Base-by-base conservation (phyloP, 805 yeast genomes). In the Millerozyma miso region DNA sequence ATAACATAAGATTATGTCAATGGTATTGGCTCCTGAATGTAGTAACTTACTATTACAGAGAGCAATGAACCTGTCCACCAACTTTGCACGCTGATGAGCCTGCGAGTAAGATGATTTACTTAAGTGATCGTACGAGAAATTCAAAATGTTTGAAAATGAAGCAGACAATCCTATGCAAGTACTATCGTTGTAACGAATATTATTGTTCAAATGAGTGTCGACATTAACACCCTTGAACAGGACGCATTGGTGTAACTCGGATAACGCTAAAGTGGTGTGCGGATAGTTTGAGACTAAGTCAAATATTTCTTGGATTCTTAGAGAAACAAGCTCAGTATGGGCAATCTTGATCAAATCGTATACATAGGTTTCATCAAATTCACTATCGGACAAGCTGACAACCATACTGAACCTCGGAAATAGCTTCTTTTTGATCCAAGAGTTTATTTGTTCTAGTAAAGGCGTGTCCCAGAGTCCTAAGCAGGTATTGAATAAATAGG, bases 11-110 rank as follows among this genome's bases (percentile, higher is more conserved):
- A 91, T 75, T 5, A 88, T 80, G 39, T 82, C 87, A 3, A 74
- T 73, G 0, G 98, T 91, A 50, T 85, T 80, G 1, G 85, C 76
- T 16, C 96, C 96, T 3, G 95, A 84, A 53, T 88, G 93, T 16
- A 90, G 66, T 8, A 89, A 56, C 29, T 74, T 58, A 29, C 51
- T 55, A 17, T 67, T 56, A 42, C 85, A 77, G 1, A 63, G 52
- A 0, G 52, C 46, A 5, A 73, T 75, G 48, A 84, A 86, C 0
- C 61, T 56, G 10, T 64, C 63, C 2, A 83, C 85, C 3, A 83
- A 59, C 6, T 60, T 57, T 2, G 77, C 60, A 43, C 89, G 63
- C 43, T 83, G 85, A 19, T 52, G 56, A 1, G 69, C 54, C 41
- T 58, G 66, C 4, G 60, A 53, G 20, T 50, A 50, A 19, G 53